A percentile compares a stretch with the other conserved stretches of the same genome.
Evolutionary conservation across 371 early-diverging fungal species (phyloP).

Genomic region (Mucor saturninus): DNA sequence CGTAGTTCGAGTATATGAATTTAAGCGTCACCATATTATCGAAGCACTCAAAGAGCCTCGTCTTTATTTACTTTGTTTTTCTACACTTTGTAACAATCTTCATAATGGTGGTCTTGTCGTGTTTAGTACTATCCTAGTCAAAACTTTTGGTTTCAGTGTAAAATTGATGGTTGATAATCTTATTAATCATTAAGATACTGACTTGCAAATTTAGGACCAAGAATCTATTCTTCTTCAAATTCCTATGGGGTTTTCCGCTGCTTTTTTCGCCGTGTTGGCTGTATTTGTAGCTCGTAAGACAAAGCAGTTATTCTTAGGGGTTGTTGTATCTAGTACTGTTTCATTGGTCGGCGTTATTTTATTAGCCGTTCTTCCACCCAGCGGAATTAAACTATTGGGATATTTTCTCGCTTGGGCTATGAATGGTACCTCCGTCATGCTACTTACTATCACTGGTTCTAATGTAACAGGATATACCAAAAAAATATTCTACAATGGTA

Average conservation of each 20-base stretch:
- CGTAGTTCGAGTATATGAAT: constrained; percentile 20
- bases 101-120: constrained; percentile 38
- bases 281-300: constrained; percentile 24
- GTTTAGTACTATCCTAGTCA: constrained; percentile 38
- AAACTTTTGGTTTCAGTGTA: constrained; percentile 35
- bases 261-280: constrained; percentile 18
- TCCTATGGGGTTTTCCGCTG: constrained; percentile 34
- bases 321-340: constrained; percentile 18
- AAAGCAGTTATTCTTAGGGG: constrained; percentile 22
- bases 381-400: constrained; percentile 33
- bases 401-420: constrained; percentile 33
- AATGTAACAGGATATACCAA: constrained; percentile 48
- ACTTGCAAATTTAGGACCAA: too few species aligned
- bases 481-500: constrained; percentile 41
- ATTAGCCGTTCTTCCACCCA: constrained; percentile 29
- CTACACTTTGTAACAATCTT: constrained; percentile 27
- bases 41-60: constrained; percentile 34
- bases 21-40: constrained; percentile 19
- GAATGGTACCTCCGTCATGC: constrained; percentile 28
- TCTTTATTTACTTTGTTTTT: constrained; percentile 22
- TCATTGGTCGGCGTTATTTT: constrained; percentile 30
- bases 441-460: constrained; percentile 28
- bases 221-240: constrained; percentile 41
- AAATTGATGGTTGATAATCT: neutral
- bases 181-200: too few species aligned